Conservation (phyloP, 1,139 yeast species). For the Debaryomyces psychrophilus region DNA sequence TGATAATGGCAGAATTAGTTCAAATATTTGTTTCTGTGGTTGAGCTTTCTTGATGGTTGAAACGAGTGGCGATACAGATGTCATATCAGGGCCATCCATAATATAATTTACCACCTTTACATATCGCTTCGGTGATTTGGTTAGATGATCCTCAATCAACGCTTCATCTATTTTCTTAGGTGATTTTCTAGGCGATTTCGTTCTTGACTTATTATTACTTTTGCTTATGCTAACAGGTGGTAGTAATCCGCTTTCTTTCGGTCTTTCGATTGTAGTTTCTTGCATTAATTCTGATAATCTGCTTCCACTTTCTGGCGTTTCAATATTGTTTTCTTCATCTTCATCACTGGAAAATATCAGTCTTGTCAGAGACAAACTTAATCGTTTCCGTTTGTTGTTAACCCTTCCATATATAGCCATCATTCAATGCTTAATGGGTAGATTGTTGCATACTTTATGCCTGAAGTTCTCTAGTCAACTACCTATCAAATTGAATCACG, state of each 20-base stretch:
- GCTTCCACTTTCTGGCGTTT: not conserved
- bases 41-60: slow-evolving; percentile 8
- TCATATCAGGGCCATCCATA: not conserved
- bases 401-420: slow-evolving; percentile 13
- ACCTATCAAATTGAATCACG: not conserved
- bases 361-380: not conserved
- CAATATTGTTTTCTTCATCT: slow-evolving; percentile 9
- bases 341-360: slow-evolving; percentile 14
- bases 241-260: slow-evolving; percentile 1
- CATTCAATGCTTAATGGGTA: not conserved
- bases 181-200: not conserved
- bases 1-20: slow-evolving; percentile 7
- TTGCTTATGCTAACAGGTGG: slow-evolving; percentile 9
- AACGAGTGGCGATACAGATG: not conserved
- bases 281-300: slow-evolving; percentile 6
- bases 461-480: not conserved
- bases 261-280: slow-evolving; percentile 5
- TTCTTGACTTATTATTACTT: too few relatives aligned
- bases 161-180: slow-evolving; percentile 6
- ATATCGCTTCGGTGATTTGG: slow-evolving; percentile 25
- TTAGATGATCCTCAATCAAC: slow-evolving; percentile 15
- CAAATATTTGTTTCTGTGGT: slow-evolving; percentile 10
- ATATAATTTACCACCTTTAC: slow-evolving; percentile 18
- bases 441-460: not conserved
- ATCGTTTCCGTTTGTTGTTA: slow-evolving; percentile 1